Evolutionary conservation across 1,284 basidiomycete species (phyloP), one percentile per base, ranked within the genome.

Genomic region (Inonotus obliquus): DNA sequence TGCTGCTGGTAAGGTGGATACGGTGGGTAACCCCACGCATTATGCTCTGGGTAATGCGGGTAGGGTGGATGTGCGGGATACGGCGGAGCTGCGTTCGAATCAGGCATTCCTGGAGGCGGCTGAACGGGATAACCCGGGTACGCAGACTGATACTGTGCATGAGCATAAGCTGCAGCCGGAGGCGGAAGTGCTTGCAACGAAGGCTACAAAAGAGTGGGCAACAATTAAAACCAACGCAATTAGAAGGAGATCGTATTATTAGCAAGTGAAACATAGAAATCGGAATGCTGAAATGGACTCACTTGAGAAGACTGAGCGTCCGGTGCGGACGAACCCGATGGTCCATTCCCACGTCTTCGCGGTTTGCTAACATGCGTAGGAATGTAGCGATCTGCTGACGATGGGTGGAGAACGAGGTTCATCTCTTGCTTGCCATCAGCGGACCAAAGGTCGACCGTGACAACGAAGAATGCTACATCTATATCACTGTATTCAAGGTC

Each of bases 361-460:
- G 75, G 73, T 70, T 87, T 89, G 38, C 81, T 69, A 2, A 80
- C 70, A 62, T 81, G 76, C 1, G 82, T 70, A 1, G 86, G 80
- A 17, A 82, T 77, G 70, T 86, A 88, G 57, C 89, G 84, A 69
- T 91, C 89, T 1, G 82, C 77, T 2, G 88, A 86, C 0, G 89
- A 89, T 0, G 92, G 91, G 71, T 94, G 91, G 32, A 93, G 77
- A 54, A 95, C 92, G 23, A 95, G 84, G 71, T 94, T 94, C 76
- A 89, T 87, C 68, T 94, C 91, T 44, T 86, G 82, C 64, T 81
- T 84, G 37, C 85, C 87, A 69, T 93, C 92, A 47, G 80, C 81
- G 0, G 91, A 92, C 89, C 92, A 94, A 0, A 96, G 77, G 73
- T 96, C 94, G 14, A 92, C 92, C 49, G 91, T 92, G 27, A 94